phyloP scores from a whole-genome alignment of 1,284 basidiomycete species.

The Leccinum solheimii region DNA sequence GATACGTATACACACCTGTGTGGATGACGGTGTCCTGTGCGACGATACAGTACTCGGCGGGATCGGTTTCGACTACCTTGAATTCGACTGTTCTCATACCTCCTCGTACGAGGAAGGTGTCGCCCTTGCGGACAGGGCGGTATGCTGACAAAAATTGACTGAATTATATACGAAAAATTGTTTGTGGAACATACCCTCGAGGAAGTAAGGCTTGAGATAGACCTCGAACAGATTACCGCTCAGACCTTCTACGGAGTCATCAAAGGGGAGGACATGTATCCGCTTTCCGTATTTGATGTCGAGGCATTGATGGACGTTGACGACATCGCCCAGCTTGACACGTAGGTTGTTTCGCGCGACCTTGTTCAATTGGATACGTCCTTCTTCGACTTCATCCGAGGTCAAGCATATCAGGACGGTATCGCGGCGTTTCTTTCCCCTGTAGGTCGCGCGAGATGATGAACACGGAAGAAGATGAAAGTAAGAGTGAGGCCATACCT shows the following conservation, averaged over 20 bases:
- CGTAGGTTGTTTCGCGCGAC: slow-evolving; percentile 98
- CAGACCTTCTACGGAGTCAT: slow-evolving; percentile 96
- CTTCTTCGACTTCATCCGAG: slow-evolving; percentile 96
- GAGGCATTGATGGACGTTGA: slow-evolving; percentile 92
- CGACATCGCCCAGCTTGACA: slow-evolving; percentile 95
- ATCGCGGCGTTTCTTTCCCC: slow-evolving; percentile 94
- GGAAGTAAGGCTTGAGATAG: slow-evolving; percentile 98
- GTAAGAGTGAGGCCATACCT: slow-evolving; percentile 51
- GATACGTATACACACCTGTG: slow-evolving; percentile 55
- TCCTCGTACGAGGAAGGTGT: slow-evolving; percentile 98
- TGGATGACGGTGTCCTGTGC: slow-evolving; percentile 97
- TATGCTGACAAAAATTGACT: slow-evolving; percentile 60
- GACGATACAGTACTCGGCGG: slow-evolving; percentile 95
- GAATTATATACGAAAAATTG: not conserved
- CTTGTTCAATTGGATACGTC: slow-evolving; percentile 98
- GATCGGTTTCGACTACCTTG: slow-evolving; percentile 96
- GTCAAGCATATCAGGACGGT: slow-evolving; percentile 95
- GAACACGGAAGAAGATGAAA: slow-evolving; percentile 2
- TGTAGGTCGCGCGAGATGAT: slow-evolving; percentile 30
- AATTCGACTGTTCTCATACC: slow-evolving; percentile 99
- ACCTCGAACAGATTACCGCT: slow-evolving; percentile 99
- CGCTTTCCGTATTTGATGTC: slow-evolving; percentile 99
- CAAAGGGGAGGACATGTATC: slow-evolving; percentile 95
- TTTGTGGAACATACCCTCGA: slow-evolving; percentile 69
- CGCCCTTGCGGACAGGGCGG: slow-evolving; percentile 92